Evolutionary conservation across 78 protist genomes (phyloP).

Genomic region (Dictyostelium firmibasis): DNA sequence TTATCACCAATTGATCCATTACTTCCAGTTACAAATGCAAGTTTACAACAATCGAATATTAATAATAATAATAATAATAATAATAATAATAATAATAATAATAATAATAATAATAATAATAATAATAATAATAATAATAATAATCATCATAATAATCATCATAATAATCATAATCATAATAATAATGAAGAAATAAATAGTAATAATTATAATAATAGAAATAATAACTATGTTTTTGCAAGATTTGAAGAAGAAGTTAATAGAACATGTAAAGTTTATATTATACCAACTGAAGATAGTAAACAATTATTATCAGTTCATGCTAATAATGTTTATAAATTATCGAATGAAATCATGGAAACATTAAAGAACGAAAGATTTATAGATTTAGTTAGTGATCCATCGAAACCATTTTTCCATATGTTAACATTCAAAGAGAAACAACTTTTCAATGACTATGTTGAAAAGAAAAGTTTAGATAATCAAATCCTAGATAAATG

Average conservation of each 20-base stretch:
- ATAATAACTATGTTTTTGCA: conserved; percentile 36
- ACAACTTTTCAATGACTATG: not conserved
- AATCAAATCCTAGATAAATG: conserved; percentile 9
- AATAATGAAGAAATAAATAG: not conserved
- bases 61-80: not conserved
- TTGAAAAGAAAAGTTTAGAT: conserved; percentile 30
- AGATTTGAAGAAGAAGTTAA: conserved; percentile 71
- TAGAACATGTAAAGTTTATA: conserved; percentile 52
- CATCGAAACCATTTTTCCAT: conserved; percentile 43
- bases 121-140: not conserved
- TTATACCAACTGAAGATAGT: conserved; percentile 51
- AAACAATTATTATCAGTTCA: not conserved
- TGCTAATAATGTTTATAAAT: conserved; percentile 47
- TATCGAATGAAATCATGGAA: conserved; percentile 45
- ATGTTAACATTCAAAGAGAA: conserved; percentile 37
- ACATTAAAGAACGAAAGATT: conserved; percentile 8
- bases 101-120: not conserved
- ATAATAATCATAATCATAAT: not conserved
- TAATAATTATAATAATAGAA: not conserved
- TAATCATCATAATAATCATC: not conserved
- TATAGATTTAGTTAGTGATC: conserved; percentile 35
- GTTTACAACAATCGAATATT: not conserved
- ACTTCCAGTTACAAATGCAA: not conserved
- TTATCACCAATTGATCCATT: not conserved
- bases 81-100: not conserved